Evolutionary conservation across 306 rosid genomes (phyloP).

Genomic region (Crataegus laevigata): DNA sequence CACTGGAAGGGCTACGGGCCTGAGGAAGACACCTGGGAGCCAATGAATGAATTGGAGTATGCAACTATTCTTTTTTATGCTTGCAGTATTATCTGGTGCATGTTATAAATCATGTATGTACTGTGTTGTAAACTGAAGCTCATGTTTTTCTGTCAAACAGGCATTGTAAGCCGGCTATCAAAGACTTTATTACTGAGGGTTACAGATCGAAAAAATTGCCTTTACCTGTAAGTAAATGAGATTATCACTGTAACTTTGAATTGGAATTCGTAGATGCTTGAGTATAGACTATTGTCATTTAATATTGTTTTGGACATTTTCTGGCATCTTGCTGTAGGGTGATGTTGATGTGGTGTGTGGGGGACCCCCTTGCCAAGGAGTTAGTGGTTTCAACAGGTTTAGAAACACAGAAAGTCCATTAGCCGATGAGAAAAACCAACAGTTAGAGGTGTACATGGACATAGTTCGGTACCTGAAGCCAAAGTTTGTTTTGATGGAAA

Average conservation of each 20-base stretch:
- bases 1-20: constrained; percentile 71
- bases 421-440: constrained; percentile 53
- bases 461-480: constrained; percentile 55
- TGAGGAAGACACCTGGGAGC: constrained; percentile 76
- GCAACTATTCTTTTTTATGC: background rate
- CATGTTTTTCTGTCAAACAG: constrained; percentile 22
- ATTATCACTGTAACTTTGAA: background rate
- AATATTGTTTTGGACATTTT: background rate
- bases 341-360: constrained; percentile 79
- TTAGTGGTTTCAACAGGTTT: constrained; percentile 78
- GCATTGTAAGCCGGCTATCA: constrained; percentile 41
- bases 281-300: background rate
- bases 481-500: constrained; percentile 69
- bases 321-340: constrained; percentile 32
- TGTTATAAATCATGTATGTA: background rate
- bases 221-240: constrained; percentile 46
- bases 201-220: constrained; percentile 46
- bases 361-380: constrained; percentile 91
- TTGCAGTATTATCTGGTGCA: background rate
- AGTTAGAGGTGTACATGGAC: constrained; percentile 56
- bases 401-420: constrained; percentile 42
- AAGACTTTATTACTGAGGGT: constrained; percentile 40
- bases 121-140: too few relatives aligned
- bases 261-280: background rate
- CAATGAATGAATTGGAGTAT: constrained; percentile 52